These are phyloP conservation scores for Lindgomyces ingoldianus DNA, from an alignment of 495 filamentous ascomycete genomes.

Conservation along the genomic window DNA sequence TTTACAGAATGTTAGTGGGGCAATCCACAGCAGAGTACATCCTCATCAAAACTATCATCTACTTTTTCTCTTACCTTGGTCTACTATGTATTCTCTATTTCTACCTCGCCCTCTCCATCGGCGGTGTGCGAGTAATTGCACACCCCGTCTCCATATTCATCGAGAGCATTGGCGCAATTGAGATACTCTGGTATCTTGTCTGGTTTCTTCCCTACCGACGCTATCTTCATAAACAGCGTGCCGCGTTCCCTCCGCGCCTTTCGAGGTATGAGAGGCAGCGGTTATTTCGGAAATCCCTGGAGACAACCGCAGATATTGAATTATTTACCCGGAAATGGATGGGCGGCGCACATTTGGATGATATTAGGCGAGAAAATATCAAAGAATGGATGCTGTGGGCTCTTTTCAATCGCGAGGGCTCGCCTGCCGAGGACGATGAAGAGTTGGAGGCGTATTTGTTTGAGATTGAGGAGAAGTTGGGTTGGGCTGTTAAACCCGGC, in stretches of 20 bases:
- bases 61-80: constrained; percentile 9
- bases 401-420: constrained; percentile 9
- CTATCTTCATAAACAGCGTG: constrained; percentile 6
- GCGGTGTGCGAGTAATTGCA: constrained; percentile 5
- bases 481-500: constrained; percentile 8
- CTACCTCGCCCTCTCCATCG: constrained; percentile 12
- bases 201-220: constrained; percentile 14
- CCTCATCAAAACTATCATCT: constrained; percentile 7
- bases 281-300: not conserved
- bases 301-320: not conserved
- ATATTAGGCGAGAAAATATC: constrained; percentile 9
- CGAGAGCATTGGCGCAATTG: constrained; percentile 9
- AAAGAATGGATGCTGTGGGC: constrained; percentile 23
- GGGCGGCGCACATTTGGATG: constrained; percentile 6
- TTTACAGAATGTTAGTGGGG: too few species aligned
- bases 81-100: constrained; percentile 15
- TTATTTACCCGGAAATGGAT: constrained; percentile 10
- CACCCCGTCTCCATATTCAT: constrained; percentile 13
- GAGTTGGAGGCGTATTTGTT: constrained; percentile 14
- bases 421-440: constrained; percentile 3
- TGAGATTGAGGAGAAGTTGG: not conserved
- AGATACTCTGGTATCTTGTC: constrained; percentile 16
- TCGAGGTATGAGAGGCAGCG: not conserved
- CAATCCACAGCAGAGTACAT: too few species aligned
- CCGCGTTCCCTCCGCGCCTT: not conserved